These are phyloP conservation scores for Podila horticola DNA, from an alignment of 192 early-diverging fungal species.

Conservation along the genomic window DNA sequence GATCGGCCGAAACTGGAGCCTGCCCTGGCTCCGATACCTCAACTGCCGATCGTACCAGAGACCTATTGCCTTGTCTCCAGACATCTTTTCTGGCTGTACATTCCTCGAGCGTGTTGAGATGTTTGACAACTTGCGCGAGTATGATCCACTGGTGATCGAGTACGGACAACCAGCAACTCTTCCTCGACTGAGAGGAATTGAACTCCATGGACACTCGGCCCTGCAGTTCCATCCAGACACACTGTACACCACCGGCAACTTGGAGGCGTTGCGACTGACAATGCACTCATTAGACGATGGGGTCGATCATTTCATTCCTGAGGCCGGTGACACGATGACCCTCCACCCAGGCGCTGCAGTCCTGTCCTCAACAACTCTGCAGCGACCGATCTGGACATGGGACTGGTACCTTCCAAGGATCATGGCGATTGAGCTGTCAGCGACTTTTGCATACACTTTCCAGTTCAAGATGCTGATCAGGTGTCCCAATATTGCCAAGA, in stretches of 20 bases:
- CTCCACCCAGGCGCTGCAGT: background rate
- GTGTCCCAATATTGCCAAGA: background rate
- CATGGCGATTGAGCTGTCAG: background rate
- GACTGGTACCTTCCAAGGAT: conserved; percentile 6
- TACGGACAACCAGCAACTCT: background rate
- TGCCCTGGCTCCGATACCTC: background rate
- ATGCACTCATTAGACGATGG: background rate
- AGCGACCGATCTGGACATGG: conserved; percentile 7
- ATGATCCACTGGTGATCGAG: background rate
- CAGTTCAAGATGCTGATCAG: conserved; percentile 1
- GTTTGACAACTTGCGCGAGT: background rate
- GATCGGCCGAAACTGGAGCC: background rate
- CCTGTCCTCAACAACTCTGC: background rate
- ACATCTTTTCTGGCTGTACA: background rate
- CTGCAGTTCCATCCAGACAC: background rate
- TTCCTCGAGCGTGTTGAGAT: background rate
- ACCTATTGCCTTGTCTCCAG: background rate
- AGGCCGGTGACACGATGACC: background rate
- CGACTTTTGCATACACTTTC: conserved; percentile 10
- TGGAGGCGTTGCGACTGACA: background rate
- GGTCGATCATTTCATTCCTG: background rate
- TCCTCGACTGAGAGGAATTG: background rate
- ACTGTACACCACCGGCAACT: background rate
- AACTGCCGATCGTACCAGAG: no score
- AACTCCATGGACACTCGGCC: background rate